Base-by-base conservation (phyloP, 2,329 filamentous ascomycete genomes). In the Apiospora kogelbergensis region DNA sequence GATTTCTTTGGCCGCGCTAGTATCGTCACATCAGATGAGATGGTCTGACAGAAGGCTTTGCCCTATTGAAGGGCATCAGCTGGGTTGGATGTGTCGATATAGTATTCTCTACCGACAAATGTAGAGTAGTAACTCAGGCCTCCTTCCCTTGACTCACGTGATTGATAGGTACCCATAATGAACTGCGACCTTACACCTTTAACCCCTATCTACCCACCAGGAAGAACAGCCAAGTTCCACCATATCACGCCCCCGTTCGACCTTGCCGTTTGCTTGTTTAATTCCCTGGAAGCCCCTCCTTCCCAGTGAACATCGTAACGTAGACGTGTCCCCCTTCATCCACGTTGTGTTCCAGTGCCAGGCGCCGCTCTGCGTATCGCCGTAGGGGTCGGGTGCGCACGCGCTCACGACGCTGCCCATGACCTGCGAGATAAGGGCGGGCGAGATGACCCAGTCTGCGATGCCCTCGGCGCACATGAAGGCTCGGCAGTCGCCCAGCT, bases 401-500 rank as follows among this genome's bases (percentile, higher is more conserved):
- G 9, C 15, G 7, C 15, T n/a, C 7, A 22, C 3, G 42, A 37
- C 6, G 11, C 7, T 7, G 17, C 2, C 17, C 17, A 60, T n/a
- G 53, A n/a, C 3, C 2, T 11, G 0, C 26, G 30, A 17, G 17
- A 60, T 17, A 20, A 24, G 3, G 20, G 17, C 24, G 3, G 30
- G 30, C 24, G 33, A 7, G 15, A 45, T 7, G 24, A 15, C 4
- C 40, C 30, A 37, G 24, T 13, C 24, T 10, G 20, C 42, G 20
- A 15, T 13, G 63, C n/a, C 37, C 65, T 66, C 65, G 24, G 40
- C 44, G 65, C 65, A 66, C 24, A 48, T 7, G 42, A 66, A 66
- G 42, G 20, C 22, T 10, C 65, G 65, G 65, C 65, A 66, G 42
- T 2, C 11, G 13, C 65, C 65, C 6, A 20, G 9, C 42, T 66